These are phyloP conservation scores for Colletotrichum abscissum DNA, from an alignment of 2,329 filamentous ascomycete species.

Conservation along the genomic window DNA sequence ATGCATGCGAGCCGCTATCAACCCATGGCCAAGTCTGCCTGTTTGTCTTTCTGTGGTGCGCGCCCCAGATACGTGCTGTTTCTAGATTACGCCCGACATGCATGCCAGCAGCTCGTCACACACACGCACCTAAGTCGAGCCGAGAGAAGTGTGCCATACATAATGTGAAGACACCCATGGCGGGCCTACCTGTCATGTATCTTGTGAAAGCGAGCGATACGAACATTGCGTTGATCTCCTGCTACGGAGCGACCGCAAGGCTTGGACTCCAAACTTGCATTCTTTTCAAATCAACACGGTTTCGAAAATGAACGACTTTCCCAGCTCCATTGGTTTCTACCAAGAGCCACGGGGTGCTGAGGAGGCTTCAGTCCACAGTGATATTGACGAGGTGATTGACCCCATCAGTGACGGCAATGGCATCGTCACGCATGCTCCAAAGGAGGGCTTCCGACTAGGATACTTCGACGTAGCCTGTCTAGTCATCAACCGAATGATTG, in stretches of 20 bases:
- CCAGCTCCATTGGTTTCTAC: slow-evolving; percentile 35
- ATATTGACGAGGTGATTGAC: slow-evolving; percentile 34
- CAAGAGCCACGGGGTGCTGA: slow-evolving; percentile 23
- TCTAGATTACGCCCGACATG: slow-evolving; percentile 4
- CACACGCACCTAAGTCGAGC: not conserved
- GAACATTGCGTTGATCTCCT: not conserved
- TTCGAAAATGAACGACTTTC: slow-evolving; percentile 43
- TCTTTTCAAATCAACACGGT: not conserved
- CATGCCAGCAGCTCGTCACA: slow-evolving; percentile 18
- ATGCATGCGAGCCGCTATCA: slow-evolving; percentile 19
- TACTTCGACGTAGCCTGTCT: slow-evolving; percentile 50
- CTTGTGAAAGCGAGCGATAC: not conserved
- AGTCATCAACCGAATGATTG: slow-evolving; percentile 51
- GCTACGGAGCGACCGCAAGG: not conserved
- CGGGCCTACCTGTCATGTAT: slow-evolving; percentile 3
- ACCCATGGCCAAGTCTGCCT: not conserved
- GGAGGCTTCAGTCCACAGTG: slow-evolving; percentile 36
- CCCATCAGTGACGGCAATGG: slow-evolving; percentile 15
- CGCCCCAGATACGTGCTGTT: not conserved
- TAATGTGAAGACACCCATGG: slow-evolving; percentile 12
- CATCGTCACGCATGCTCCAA: slow-evolving; percentile 48
- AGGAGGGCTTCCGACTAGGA: slow-evolving; percentile 47
- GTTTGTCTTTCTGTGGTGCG: slow-evolving; percentile 9
- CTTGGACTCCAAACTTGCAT: not conserved
- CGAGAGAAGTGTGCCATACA: slow-evolving; percentile 3